Percentiles rank a stretch among this genome's conserved stretches.
phyloP scores from a whole-genome alignment of 2,329 filamentous ascomycete species.

The Trichophyton verrucosum region DNA sequence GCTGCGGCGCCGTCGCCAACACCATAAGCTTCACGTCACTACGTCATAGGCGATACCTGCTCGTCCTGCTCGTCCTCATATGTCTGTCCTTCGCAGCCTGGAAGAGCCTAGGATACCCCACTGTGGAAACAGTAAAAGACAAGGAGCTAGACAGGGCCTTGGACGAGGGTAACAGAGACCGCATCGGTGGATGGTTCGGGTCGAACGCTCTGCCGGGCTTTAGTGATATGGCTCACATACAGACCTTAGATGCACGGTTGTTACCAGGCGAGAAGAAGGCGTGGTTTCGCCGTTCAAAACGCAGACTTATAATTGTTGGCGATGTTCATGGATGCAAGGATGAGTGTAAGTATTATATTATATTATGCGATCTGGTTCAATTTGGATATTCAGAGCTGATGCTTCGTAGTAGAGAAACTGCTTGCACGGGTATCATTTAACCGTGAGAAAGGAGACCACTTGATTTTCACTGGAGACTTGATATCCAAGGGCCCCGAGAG shows the following conservation, averaged over 20 bases:
- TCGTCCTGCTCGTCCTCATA: conserved; percentile 26
- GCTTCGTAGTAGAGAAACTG: conserved; percentile 39
- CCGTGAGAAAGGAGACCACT: conserved; percentile 49
- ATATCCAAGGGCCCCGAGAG: conserved; percentile 82
- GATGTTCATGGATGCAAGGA: conserved; percentile 83
- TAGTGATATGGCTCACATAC: conserved; percentile 39
- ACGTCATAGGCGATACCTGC: conserved; percentile 29
- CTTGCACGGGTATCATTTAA: conserved; percentile 56
- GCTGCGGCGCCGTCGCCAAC: neutral
- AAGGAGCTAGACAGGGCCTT: conserved; percentile 21
- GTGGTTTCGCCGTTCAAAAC: conserved; percentile 23
- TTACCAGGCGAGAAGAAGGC: conserved; percentile 31
- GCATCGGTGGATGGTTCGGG: conserved; percentile 33
- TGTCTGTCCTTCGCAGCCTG: conserved; percentile 24
- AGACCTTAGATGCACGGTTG: conserved; percentile 36
- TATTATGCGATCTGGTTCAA: neutral
- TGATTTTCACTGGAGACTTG: conserved; percentile 66
- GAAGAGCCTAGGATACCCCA: conserved; percentile 22
- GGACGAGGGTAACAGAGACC: conserved; percentile 19
- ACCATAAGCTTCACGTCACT: conserved; percentile 24
- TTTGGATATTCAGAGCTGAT: neutral
- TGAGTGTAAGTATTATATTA: conserved; percentile 39
- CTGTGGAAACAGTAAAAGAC: conserved; percentile 20
- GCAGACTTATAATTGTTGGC: conserved; percentile 66
- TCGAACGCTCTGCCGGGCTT: conserved; percentile 38